Conservation (phyloP, 1,139 yeast genomes). For the Waltiozyma sp. region DNA sequence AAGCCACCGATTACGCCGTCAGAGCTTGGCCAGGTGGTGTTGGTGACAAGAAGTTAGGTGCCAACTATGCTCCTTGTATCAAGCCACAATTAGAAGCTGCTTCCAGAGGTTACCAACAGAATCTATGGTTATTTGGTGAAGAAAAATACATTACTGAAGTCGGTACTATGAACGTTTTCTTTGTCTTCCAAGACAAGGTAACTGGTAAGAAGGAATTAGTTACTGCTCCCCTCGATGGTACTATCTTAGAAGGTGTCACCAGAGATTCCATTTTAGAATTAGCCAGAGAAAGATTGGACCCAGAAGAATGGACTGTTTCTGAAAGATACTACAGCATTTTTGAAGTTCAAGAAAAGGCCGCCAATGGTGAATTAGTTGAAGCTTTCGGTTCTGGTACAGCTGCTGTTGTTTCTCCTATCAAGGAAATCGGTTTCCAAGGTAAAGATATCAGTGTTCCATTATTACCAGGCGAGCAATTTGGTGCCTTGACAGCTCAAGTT, state of each 20-base stretch:
- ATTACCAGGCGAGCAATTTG: slow-evolving; percentile 65
- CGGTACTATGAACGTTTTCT: slow-evolving; percentile 94
- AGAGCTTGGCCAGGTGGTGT: slow-evolving; percentile 99
- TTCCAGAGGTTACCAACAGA: slow-evolving; percentile 81
- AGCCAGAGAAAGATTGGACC: slow-evolving; percentile 62
- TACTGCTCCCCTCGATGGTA: slow-evolving; percentile 95
- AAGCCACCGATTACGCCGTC: slow-evolving; percentile 90
- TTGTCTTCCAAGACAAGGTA: slow-evolving; percentile 56
- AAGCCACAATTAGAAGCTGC: slow-evolving; percentile 87
- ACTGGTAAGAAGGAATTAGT: slow-evolving; percentile 85
- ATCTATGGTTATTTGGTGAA: slow-evolving; percentile 91
- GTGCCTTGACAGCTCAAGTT: slow-evolving; percentile 65
- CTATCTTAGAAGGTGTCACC: slow-evolving; percentile 93
- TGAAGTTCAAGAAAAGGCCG: slow-evolving; percentile 71
- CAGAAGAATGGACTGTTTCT: slow-evolving; percentile 64
- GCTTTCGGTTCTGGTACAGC: slow-evolving; percentile 98
- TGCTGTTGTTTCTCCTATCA: slow-evolving; percentile 89
- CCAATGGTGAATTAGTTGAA: slow-evolving; percentile 75
- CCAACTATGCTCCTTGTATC: slow-evolving; percentile 93
- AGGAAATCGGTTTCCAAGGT: slow-evolving; percentile 73
- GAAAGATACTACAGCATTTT: slow-evolving; percentile 76
- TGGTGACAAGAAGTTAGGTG: slow-evolving; percentile 93
- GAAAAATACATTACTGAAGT: slow-evolving; percentile 89
- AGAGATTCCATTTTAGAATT: slow-evolving; percentile 78
- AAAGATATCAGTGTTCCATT: slow-evolving; percentile 66